phyloP scores from a whole-genome alignment of 108 stramenopile species.

The Nitzschia sp. region DNA sequence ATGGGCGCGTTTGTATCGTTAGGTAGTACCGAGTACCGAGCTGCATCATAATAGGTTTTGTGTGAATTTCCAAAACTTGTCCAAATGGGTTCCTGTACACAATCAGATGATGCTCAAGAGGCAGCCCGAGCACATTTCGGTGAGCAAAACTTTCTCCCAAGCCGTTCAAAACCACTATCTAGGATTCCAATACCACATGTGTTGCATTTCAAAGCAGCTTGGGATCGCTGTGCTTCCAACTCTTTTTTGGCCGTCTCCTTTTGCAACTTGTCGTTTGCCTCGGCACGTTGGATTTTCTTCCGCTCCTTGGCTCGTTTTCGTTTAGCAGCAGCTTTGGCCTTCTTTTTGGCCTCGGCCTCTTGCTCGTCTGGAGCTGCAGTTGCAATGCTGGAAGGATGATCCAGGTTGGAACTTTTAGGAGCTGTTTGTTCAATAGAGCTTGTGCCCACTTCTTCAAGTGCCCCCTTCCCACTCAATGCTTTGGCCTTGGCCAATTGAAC shows the following conservation, averaged over 20 bases:
- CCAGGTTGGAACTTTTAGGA: background rate
- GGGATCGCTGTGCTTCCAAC: constrained; percentile 34
- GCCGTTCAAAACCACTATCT: constrained; percentile 56
- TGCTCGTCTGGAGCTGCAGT: background rate
- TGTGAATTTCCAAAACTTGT: too few relatives aligned
- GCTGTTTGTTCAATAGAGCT: background rate
- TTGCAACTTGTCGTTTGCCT: constrained; percentile 26
- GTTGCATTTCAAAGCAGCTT: constrained; percentile 37
- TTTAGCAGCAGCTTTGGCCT: constrained; percentile 48
- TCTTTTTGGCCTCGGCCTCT: constrained; percentile 9
- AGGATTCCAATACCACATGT: constrained; percentile 53
- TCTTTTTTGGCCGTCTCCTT: constrained; percentile 24
- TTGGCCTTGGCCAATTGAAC: background rate
- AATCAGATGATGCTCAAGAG: too few relatives aligned
- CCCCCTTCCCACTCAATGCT: background rate
- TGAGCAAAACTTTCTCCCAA: constrained; percentile 48
- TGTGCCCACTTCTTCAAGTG: background rate
- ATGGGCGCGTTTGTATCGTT: constrained; percentile 17
- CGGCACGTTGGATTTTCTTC: constrained; percentile 38
- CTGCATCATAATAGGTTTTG: too few relatives aligned
- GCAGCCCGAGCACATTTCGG: constrained; percentile 55
- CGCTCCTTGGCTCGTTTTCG: constrained; percentile 55
- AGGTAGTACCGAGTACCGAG: background rate
- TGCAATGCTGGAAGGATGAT: too few relatives aligned
- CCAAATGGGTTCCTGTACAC: too few relatives aligned